Conservation (phyloP, 2,329 filamentous ascomycete species). For the Trichoderma sp. region DNA sequence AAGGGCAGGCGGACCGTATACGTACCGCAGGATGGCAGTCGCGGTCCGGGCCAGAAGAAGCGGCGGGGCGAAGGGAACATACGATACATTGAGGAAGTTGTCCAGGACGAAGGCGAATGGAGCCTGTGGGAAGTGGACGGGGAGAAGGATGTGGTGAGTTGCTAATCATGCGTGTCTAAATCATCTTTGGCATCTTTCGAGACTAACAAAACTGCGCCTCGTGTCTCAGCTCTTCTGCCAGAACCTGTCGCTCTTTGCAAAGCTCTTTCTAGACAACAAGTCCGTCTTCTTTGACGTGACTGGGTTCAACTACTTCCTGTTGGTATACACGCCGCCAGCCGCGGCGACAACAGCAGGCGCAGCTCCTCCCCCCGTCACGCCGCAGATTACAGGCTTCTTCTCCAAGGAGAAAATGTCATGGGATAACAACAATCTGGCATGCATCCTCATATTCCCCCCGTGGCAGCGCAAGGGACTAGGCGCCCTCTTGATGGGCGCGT, state of each 20-base stretch:
- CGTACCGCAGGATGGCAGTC: slow-evolving; percentile 39
- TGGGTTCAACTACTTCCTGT: slow-evolving; percentile 91
- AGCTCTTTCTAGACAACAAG: slow-evolving; percentile 97
- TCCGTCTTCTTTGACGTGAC: slow-evolving; percentile 97
- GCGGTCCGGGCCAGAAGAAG: slow-evolving; percentile 43
- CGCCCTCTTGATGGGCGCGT: slow-evolving; percentile 85
- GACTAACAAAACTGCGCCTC: slow-evolving; percentile 17
- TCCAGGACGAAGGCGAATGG: slow-evolving; percentile 69
- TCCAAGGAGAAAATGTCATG: slow-evolving; percentile 98
- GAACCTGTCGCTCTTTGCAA: slow-evolving; percentile 93
- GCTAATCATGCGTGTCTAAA: neutral
- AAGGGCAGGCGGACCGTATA: slow-evolving; percentile 48
- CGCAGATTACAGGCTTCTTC: slow-evolving; percentile 85
- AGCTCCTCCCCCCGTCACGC: slow-evolving; percentile 29
- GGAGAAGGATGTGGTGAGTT: slow-evolving; percentile 71
- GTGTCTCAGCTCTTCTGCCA: slow-evolving; percentile 75
- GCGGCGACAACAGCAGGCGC: slow-evolving; percentile 30
- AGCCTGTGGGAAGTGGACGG: slow-evolving; percentile 93
- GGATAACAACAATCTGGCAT: slow-evolving; percentile 97
- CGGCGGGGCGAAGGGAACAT: slow-evolving; percentile 42
- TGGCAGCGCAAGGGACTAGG: slow-evolving; percentile 92
- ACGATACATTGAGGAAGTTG: slow-evolving; percentile 48
- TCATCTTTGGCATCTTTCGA: neutral
- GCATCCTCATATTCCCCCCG: slow-evolving; percentile 92
- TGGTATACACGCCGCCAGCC: slow-evolving; percentile 67